Evolutionary conservation across 257 asterid genomes (phyloP), one percentile per base, ranked within the genome.

Genomic region (Scutellaria baicalensis): DNA sequence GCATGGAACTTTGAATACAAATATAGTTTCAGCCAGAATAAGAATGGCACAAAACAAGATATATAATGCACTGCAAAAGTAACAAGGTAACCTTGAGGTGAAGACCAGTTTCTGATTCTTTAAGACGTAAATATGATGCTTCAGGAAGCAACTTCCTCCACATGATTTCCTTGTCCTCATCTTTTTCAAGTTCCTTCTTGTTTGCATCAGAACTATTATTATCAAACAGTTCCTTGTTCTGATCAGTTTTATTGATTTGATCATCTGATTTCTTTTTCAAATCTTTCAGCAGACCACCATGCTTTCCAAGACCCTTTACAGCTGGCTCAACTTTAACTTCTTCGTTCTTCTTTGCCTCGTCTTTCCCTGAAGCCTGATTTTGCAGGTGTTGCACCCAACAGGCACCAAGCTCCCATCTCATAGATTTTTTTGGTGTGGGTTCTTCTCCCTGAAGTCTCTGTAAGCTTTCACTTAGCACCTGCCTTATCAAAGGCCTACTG

Each of bases 301-400:
- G 82, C 85, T 91, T 89, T 50, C 96, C 96, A 43, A 89, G 93
- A 73, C 96, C 96, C 81, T 89, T 86, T 21, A 88, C 91, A 17
- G 90, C 76, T 42, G 87, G 89, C 79, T 86, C 89, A 65, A 58
- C 81, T 79, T 86, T 86, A 43, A 80, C 78, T 69, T 83, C 89
- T 77, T 86, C 93, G 27, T 68, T 80, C 77, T 83, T 81, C 65
- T 77, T 75, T 2, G 84, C 14, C 45, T 84, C 93, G 39, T 72
- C 76, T 79, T 86, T 83, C 62, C 77, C 86, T 33, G 90, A 80
- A 61, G 82, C 85, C 72, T 73, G 84, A 70, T 79, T 86, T 82
- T 89, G 96, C 64, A 89, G 83, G 74, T 89, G 91, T 74, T 89
- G 96, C 74, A 89, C 89, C 96, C 96, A 89, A 69, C 91, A 89